A percentile compares a stretch with the other conserved stretches of the same genome.
phyloP scores from a whole-genome alignment of 805 yeast genomes.

The Spathaspora gorwiae region DNA sequence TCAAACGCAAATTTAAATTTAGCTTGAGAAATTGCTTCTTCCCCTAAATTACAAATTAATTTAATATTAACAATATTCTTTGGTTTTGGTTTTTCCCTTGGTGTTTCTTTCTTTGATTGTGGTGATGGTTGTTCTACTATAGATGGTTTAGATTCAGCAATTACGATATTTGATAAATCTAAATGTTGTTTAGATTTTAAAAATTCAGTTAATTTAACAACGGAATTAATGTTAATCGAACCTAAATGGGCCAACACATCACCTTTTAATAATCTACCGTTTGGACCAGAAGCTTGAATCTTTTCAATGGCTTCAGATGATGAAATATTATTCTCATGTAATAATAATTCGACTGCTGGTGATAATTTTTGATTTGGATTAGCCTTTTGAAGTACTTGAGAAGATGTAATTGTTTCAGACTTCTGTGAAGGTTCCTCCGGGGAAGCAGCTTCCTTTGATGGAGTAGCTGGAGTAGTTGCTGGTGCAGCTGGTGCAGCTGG shows the following conservation, averaged over 20 bases:
- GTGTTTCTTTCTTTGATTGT: constrained; percentile 8
- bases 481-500: constrained; percentile 11
- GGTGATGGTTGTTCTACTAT: constrained; percentile 9
- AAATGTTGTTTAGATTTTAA: constrained; percentile 55
- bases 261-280: constrained; percentile 84
- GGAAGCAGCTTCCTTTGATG: constrained; percentile 10
- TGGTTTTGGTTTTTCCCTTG: constrained; percentile 21
- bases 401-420: constrained; percentile 1
- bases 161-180: constrained; percentile 66
- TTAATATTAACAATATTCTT: constrained; percentile 20
- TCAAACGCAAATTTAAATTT: constrained; percentile 29
- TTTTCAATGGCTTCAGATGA: constrained; percentile 64
- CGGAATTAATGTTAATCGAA: constrained; percentile 53
- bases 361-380: constrained; percentile 60
- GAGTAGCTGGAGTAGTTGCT: constrained; percentile 11
- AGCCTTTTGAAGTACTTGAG: constrained; percentile 40
- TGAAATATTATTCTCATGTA: constrained; percentile 60
- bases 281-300: constrained; percentile 83
- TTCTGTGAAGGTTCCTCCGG: neutral
- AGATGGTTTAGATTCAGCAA: constrained; percentile 31
- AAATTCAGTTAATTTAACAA: constrained; percentile 49
- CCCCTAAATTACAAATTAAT: constrained; percentile 23
- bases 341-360: constrained; percentile 73
- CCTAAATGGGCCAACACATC: constrained; percentile 87
- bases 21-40: constrained; percentile 19